These are phyloP conservation scores for Pseudofabraea citricarpa DNA, from an alignment of 2,329 filamentous ascomycete species.

Conservation along the genomic window DNA sequence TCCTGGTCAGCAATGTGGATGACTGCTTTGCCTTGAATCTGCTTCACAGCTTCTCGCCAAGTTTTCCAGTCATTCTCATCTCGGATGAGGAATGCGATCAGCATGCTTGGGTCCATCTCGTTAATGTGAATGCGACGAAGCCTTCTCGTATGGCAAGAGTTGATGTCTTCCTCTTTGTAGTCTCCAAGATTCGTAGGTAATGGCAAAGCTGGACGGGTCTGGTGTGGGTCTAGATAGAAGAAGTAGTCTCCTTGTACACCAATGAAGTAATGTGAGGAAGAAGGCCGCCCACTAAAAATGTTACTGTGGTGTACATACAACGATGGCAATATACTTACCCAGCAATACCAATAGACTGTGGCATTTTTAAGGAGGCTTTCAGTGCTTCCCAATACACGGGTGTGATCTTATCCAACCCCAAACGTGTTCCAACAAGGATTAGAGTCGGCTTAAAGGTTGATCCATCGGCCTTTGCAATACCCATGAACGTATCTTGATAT, in stretches of 20 bases:
- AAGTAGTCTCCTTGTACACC: constrained; percentile 71
- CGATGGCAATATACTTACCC: no score
- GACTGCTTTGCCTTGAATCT: constrained; percentile 76
- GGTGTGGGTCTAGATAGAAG: constrained; percentile 94
- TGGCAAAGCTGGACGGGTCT: constrained; percentile 71
- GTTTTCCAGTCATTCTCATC: constrained; percentile 77
- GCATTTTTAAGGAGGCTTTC: constrained; percentile 76
- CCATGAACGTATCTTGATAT: constrained; percentile 83
- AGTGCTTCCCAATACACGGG: constrained; percentile 95
- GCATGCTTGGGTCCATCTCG: constrained; percentile 97
- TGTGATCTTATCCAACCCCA: constrained; percentile 93
- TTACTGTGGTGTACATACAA: constrained; percentile 7
- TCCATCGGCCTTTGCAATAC: constrained; percentile 64
- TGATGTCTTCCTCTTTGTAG: constrained; percentile 69
- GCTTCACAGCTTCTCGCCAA: constrained; percentile 73
- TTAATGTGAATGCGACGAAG: constrained; percentile 76
- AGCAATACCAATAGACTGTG: constrained; percentile 92
- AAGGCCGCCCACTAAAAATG: constrained; percentile 71
- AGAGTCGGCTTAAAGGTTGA: constrained; percentile 74
- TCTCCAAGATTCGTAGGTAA: constrained; percentile 50
- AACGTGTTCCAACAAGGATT: constrained; percentile 79
- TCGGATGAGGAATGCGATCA: constrained; percentile 86
- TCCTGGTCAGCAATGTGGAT: constrained; percentile 77
- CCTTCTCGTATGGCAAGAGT: constrained; percentile 82
- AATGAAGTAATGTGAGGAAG: constrained; percentile 71